Conservation (phyloP, 176 grass and related monocot species). For the Urochloa ruziziensis region DNA sequence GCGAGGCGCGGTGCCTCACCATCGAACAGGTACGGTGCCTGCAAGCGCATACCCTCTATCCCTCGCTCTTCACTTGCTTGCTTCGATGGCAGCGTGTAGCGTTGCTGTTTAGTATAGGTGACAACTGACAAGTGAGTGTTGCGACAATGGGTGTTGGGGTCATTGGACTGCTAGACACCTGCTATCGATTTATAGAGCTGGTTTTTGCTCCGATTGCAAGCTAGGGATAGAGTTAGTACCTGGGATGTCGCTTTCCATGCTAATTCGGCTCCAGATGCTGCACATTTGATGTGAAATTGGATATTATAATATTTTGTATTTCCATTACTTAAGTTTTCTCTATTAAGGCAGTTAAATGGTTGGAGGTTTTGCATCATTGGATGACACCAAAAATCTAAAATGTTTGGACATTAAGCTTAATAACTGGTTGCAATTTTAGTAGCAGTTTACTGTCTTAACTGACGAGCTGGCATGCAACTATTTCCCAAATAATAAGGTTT, state of each 20-base stretch:
- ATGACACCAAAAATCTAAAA: neutral
- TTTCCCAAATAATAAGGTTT: neutral
- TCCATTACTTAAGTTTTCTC: neutral
- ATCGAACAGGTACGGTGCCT: constrained; percentile 51
- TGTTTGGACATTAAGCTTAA: neutral
- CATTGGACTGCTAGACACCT: neutral
- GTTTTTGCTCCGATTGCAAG: neutral
- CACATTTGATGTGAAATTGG: neutral
- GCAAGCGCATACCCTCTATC: neutral
- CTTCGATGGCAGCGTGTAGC: neutral
- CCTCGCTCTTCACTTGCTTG: neutral
- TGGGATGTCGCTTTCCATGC: neutral
- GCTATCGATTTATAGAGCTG: neutral
- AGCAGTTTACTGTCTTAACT: neutral
- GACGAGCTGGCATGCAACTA: neutral
- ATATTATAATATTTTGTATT: neutral
- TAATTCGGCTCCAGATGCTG: neutral
- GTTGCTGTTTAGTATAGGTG: neutral
- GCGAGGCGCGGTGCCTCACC: constrained; percentile 57
- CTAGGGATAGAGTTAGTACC: neutral
- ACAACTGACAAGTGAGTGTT: neutral
- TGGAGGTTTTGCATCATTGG: neutral
- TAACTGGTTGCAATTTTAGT: neutral
- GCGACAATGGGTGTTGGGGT: neutral
- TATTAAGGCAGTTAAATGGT: neutral